Evolutionary conservation across 2,329 filamentous ascomycete species (phyloP), one percentile per base, ranked within the genome.

Genomic region (Neonectria hederae): DNA sequence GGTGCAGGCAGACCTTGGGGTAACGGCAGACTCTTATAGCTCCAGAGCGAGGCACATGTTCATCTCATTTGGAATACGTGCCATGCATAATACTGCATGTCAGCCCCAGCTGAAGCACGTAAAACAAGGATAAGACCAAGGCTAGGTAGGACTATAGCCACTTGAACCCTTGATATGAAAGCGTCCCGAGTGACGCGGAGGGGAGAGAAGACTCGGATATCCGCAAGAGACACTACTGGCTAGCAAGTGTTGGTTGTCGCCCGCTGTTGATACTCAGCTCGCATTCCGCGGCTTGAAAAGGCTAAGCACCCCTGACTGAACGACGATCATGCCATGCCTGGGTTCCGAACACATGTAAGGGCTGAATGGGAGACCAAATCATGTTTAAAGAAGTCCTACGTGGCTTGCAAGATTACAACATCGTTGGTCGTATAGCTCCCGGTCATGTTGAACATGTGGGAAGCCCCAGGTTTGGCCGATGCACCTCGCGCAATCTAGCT

Each of bases 401-500:
- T 51, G 48, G 48, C 48, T 32, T 32, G 9, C 30, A n/a, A n/a
- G n/a, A 19, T 26, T n/a, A n/a, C 28, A 51, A 19, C 24, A n/a
- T 5, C 10, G 3, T 4, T n/a, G 5, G n/a, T 14, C 17, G 28
- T 28, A 17, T n/a, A 11, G 11, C 22, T 26, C n/a, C 19, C 9
- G 11, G n/a, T 38, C n/a, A 24, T 7, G 30, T 49, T 48, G 5
- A 52, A 4, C 30, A 21, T 22, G 13, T n/a, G 32, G 10, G n/a
- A 42, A 42, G 24, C 28, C 28, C 48, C 48, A 22, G 5, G 26
- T 30, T 51, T 14, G 9, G 21, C 22, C 17, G 54, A 56, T 19
- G 54, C 54, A 42, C 22, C 54, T 56, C 54, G 54, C 54, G 40
- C 14, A 19, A 19, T 56, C 54, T 56, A 42, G 30, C 54, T 26